Evolutionary conservation across 1,139 yeast species (phyloP), one percentile per base, ranked within the genome.

Genomic region (Lodderomyces elongisporus): DNA sequence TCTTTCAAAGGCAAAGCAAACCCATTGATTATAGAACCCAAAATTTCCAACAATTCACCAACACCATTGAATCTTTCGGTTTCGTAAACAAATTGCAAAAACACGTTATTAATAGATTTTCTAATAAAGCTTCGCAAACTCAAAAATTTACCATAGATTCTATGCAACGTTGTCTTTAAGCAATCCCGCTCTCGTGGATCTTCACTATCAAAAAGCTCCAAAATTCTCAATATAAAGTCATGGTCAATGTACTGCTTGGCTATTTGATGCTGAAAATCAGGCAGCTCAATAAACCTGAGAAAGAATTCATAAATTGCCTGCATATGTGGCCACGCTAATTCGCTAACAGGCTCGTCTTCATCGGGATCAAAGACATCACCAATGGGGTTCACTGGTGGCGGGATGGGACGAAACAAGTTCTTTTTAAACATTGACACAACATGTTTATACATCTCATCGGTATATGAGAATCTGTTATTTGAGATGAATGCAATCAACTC

Each of bases 321-420:
- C 96, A 93, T 91, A 57, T 91, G 99, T 4, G 98, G 96, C 99
- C 99, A 91, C 4, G 97, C 91, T 41, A 91, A 77, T 55, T 93
- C 98, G 51, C 79, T 79, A 27, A 91, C 95, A 2, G 97, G 97
- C 60, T 91, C 99, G 61, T 91, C 98, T 62, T 91, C 99, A 62
- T 91, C 98, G 0, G 99, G 98, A 51, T 93, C 98, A 57, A 76
- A 93, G 18, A 91, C 74, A 42, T 93, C 98, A 25, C 98, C 98
- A 27, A 89, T 75, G 3, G 97, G 97, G 56, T 93, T 91, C 28
- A 89, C 95, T 1, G 97, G 97, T 1, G 99, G 98, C 3, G 98
- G 97, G 29, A 91, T 87, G 21, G 97, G 96, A 52, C 99, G 77
- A 58, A 91, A 88, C 36, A 91, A 69, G 60, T 91, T 91, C 42